A percentile compares a stretch with the other conserved stretches of the same genome.
Evolutionary conservation across 2,329 filamentous ascomycete genomes (phyloP).

Genomic region (Raffaelea ambrosiae): DNA sequence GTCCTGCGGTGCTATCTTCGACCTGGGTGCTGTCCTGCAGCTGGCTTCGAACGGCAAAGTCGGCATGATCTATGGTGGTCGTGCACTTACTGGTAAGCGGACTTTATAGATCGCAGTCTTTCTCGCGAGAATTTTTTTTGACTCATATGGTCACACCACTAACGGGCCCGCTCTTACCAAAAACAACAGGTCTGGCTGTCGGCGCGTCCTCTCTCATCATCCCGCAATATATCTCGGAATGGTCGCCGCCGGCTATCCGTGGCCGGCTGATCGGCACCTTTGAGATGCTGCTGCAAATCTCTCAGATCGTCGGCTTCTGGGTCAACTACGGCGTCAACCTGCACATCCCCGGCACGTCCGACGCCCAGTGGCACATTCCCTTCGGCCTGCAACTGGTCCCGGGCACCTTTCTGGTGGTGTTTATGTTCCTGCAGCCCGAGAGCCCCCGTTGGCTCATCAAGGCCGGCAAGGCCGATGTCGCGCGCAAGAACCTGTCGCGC

Average conservation of each 20-base stretch:
- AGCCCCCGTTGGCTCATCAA: slow-evolving; percentile 28
- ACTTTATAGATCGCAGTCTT: too few species aligned
- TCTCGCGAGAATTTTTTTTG: too few species aligned
- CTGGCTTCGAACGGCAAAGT: too few species aligned
- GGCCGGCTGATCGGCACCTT: slow-evolving; percentile 25
- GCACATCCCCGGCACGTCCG: slow-evolving; percentile 11
- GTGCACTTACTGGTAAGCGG: too few species aligned
- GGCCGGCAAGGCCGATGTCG: slow-evolving; percentile 29
- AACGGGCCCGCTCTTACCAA: too few species aligned
- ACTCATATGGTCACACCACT: too few species aligned
- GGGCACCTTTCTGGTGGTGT: slow-evolving; percentile 16
- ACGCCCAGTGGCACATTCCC: slow-evolving; percentile 31
- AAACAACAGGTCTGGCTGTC: too few species aligned
- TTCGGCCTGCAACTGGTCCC: slow-evolving; percentile 33
- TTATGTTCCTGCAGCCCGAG: slow-evolving; percentile 20
- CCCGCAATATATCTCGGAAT: slow-evolving; percentile 53
- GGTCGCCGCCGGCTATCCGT: slow-evolving; percentile 41
- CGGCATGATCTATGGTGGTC: too few species aligned
- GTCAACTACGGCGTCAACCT: slow-evolving; percentile 9
- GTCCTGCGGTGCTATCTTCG: too few species aligned
- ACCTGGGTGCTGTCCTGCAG: too few species aligned
- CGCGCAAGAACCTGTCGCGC: slow-evolving; percentile 27
- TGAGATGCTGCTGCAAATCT: slow-evolving; percentile 26
- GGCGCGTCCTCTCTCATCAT: too few species aligned
- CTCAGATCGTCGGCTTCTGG: slow-evolving; percentile 40